Evolutionary conservation across 2,329 filamentous ascomycete species (phyloP).

Genomic region (Arthrinium puccinioides): DNA sequence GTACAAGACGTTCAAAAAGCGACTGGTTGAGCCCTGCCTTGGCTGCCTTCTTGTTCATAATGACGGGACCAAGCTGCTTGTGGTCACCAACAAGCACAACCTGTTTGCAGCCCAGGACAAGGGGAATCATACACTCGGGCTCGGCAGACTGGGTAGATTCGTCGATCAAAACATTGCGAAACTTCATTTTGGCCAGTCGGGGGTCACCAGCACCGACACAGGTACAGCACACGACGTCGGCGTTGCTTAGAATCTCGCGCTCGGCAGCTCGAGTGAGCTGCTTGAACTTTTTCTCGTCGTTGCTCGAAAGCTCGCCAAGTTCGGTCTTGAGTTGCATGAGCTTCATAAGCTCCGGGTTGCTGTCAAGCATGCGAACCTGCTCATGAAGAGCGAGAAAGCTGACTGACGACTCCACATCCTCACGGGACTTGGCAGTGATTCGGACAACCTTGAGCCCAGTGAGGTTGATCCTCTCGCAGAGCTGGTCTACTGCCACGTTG

Average conservation of each 20-base stretch:
- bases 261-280: slow-evolving; percentile 89
- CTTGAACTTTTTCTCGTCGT: slow-evolving; percentile 98
- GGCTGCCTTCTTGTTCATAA: slow-evolving; percentile 99
- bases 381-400: slow-evolving; percentile 92
- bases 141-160: slow-evolving; percentile 98
- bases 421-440: slow-evolving; percentile 95
- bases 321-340: slow-evolving; percentile 89
- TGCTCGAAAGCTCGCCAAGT: slow-evolving; percentile 82
- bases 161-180: slow-evolving; percentile 94
- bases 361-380: slow-evolving; percentile 96
- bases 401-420: slow-evolving; percentile 98
- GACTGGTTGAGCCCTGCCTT: slow-evolving; percentile 97
- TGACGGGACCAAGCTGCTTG: slow-evolving; percentile 94
- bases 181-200: slow-evolving; percentile 93
- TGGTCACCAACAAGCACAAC: slow-evolving; percentile 98
- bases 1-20: slow-evolving; percentile 93
- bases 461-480: slow-evolving; percentile 92
- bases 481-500: slow-evolving; percentile 96
- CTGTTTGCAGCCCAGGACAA: slow-evolving; percentile 96
- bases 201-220: slow-evolving; percentile 97
- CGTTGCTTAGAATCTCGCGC: slow-evolving; percentile 88
- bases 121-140: slow-evolving; percentile 96
- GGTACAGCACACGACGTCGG: slow-evolving; percentile 97
- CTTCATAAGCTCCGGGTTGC: slow-evolving; percentile 87
- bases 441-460: slow-evolving; percentile 95